These are phyloP conservation scores for Mortierella sp. DNA, from an alignment of 371 early-diverging fungal genomes.

Conservation along the genomic window DNA sequence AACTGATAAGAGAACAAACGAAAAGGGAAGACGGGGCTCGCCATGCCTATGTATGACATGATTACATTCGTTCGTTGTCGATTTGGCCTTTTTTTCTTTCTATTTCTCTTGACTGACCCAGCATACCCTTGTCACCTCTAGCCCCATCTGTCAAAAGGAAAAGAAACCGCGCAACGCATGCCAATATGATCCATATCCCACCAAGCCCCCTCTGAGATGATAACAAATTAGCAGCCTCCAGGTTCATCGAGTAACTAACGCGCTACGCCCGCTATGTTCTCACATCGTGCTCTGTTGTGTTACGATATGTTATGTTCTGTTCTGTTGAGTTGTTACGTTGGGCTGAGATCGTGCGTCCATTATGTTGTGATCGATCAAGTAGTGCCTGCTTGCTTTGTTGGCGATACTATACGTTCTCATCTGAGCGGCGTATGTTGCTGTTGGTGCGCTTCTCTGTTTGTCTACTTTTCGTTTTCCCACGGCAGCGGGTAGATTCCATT, in stretches of 20 bases:
- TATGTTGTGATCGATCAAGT: neutral
- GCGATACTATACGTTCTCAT: neutral
- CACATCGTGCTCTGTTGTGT: neutral
- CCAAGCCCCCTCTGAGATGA: conserved; percentile 3
- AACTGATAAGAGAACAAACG: neutral
- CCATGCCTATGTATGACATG: neutral
- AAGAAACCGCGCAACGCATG: neutral
- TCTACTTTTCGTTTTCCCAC: neutral
- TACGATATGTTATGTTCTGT: neutral
- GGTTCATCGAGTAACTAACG: neutral
- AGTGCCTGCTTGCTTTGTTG: neutral
- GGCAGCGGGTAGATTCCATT: neutral
- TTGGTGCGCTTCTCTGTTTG: neutral
- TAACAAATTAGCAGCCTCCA: neutral
- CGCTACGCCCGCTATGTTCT: neutral
- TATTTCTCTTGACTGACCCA: neutral
- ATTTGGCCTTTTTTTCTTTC: neutral
- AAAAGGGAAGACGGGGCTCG: neutral
- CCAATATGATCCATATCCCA: neutral
- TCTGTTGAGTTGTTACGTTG: neutral
- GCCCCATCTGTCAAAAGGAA: neutral
- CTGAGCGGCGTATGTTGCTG: neutral
- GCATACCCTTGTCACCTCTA: neutral
- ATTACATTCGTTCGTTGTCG: neutral
- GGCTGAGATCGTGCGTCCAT: neutral